phyloP scores from a whole-genome alignment of 441 rosid species.

The Populus hybrid region DNA sequence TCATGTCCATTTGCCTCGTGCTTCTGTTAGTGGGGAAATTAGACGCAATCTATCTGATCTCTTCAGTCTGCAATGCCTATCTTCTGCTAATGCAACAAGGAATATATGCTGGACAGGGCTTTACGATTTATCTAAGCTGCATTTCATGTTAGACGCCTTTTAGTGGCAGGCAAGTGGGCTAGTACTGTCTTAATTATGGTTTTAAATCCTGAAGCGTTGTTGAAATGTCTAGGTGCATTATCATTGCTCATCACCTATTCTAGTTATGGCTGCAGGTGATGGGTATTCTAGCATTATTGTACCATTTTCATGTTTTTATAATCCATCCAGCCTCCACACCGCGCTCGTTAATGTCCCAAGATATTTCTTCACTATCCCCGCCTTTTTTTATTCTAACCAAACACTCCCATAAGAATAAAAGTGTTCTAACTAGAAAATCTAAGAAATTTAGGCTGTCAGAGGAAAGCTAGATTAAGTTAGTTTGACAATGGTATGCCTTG shows the following conservation, averaged over 20 bases:
- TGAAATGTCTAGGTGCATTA: not conserved
- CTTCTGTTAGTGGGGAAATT: not conserved
- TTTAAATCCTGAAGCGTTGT: not conserved
- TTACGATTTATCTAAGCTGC: not conserved
- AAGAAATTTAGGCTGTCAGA: too few relatives aligned
- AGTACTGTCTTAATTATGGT: not conserved
- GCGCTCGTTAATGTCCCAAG: too few relatives aligned
- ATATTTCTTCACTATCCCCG: too few relatives aligned
- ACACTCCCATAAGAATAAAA: too few relatives aligned
- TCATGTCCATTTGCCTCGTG: not conserved
- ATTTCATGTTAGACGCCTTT: not conserved
- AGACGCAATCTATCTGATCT: not conserved
- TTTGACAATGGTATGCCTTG: too few relatives aligned
- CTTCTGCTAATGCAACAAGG: not conserved
- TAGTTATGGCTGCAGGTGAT: too few relatives aligned
- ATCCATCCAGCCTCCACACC: too few relatives aligned
- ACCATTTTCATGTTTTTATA: too few relatives aligned
- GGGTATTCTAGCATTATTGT: not conserved
- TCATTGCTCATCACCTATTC: not conserved
- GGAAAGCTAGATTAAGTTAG: too few relatives aligned
- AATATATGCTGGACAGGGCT: not conserved
- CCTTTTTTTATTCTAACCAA: too few relatives aligned
- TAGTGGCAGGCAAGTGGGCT: not conserved
- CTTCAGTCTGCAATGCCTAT: not conserved
- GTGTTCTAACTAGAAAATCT: too few relatives aligned